Evolutionary conservation across 805 yeast genomes (phyloP), one percentile per base, ranked within the genome.

Genomic region (Spathaspora gorwiae): DNA sequence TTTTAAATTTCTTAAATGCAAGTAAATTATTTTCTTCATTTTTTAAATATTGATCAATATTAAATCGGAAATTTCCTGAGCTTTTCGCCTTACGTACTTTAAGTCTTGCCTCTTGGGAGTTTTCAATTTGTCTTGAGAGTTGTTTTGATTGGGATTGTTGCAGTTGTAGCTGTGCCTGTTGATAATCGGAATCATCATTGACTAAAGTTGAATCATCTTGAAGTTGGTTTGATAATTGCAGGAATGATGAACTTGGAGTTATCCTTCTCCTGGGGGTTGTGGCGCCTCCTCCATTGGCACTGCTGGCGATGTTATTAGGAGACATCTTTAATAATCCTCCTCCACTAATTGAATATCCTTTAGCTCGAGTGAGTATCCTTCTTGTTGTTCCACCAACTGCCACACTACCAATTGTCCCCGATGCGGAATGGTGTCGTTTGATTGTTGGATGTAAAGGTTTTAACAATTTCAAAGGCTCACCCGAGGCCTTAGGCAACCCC

Each of bases 1-100:
- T 27, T 19, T 43, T 46, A 29, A 26, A 43, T 15, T 46, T 46
- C 3, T 15, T 48, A 29, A 29, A 29, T 29, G 32, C 32, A 11
- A 11, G 12, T 9, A 11, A 29, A 29, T 29, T 29, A 11, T 29
- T 11, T 11, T 29, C 32, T 29, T 29, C 12, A 29, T 11, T 29
- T 9, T 29, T 29, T 11, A 29, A 29, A 29, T 29, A 29, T 29
- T 29, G 32, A 15, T 50, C 53, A 33, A 39, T 32, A 8, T 39
- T 33, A n/a, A 35, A 34, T 24, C 51, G 49, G 44, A 68, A 65
- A 45, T 65, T 69, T 1, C 65, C 64, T 2, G 72, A 64, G 40
- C 72, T 66, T 43, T 54, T 60, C 1, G 72, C 69, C 39, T 68
- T 66, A 5, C 68, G 55, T 27, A 57, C 54, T 14, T 38, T 47